Evolutionary conservation across 495 filamentous ascomycete species (phyloP).

Genomic region (Symbiotaphrina buchneri): DNA sequence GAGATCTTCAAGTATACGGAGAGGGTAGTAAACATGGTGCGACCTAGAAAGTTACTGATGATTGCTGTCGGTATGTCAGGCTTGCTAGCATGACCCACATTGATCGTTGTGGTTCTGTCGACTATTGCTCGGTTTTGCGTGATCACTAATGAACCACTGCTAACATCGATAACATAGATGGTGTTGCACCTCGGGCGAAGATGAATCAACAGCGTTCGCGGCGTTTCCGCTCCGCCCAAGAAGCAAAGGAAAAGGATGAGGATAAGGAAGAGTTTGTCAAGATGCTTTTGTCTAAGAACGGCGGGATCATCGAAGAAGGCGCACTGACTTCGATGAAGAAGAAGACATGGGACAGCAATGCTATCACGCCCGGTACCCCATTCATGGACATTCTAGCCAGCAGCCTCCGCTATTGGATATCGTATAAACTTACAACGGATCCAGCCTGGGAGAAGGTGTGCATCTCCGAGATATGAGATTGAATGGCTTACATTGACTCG

Average conservation of each 20-base stretch:
- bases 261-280: conserved; percentile 74
- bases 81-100: conserved; percentile 4
- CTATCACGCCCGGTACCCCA: conserved; percentile 92
- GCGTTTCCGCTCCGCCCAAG: conserved; percentile 79
- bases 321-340: conserved; percentile 43
- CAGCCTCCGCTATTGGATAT: conserved; percentile 86
- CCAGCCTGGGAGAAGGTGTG: conserved; percentile 73
- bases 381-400: conserved; percentile 94
- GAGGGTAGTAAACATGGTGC: conserved; percentile 93
- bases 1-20: conserved; percentile 96
- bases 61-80: conserved; percentile 74
- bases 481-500: background rate
- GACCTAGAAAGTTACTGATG: conserved; percentile 85
- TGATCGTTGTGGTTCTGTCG: background rate
- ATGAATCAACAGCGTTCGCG: conserved; percentile 94
- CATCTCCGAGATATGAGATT: background rate
- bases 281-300: conserved; percentile 42
- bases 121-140: background rate
- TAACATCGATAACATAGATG: conserved; percentile 28
- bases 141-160: conserved; percentile 13
- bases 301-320: conserved; percentile 29
- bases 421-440: conserved; percentile 93
- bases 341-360: conserved; percentile 95
- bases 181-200: conserved; percentile 82
- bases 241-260: conserved; percentile 82